Conservation (phyloP, 2,329 filamentous ascomycete genomes). For the Fonsecaea multimorphosa region DNA sequence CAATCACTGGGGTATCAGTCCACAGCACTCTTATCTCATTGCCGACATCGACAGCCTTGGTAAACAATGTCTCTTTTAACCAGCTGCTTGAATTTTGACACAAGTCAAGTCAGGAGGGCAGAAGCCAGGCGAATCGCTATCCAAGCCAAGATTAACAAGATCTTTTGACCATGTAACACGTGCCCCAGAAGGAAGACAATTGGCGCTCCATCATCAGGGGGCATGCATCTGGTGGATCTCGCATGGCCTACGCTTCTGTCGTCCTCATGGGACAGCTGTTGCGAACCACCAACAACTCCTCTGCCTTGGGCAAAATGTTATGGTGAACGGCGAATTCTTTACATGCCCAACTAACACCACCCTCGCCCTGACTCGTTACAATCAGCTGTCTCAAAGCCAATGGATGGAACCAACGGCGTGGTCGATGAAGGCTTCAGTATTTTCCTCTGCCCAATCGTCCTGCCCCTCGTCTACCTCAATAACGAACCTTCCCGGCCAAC, state of each 20-base stretch:
- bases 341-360: neutral
- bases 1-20: neutral
- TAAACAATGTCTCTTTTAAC: neutral
- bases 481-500: neutral
- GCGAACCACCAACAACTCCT: too few relatives aligned
- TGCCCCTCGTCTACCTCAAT: conserved; percentile 6
- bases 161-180: neutral
- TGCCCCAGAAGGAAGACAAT: neutral
- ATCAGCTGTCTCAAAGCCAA: neutral
- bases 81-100: neutral
- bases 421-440: neutral
- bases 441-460: conserved; percentile 13
- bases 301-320: neutral
- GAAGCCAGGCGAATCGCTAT: neutral
- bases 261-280: too few relatives aligned
- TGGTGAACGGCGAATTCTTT: neutral
- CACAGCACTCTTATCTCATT: neutral
- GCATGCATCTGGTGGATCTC: too few relatives aligned
- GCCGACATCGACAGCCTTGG: neutral
- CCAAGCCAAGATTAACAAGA: too few relatives aligned
- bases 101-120: neutral
- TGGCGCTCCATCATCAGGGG: neutral
- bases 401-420: conserved; percentile 12
- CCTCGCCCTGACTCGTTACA: neutral
- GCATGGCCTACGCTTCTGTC: too few relatives aligned